Conservation (phyloP, 225 moss, liverwort and hornwort genomes). For the Anthoceros angustus region DNA sequence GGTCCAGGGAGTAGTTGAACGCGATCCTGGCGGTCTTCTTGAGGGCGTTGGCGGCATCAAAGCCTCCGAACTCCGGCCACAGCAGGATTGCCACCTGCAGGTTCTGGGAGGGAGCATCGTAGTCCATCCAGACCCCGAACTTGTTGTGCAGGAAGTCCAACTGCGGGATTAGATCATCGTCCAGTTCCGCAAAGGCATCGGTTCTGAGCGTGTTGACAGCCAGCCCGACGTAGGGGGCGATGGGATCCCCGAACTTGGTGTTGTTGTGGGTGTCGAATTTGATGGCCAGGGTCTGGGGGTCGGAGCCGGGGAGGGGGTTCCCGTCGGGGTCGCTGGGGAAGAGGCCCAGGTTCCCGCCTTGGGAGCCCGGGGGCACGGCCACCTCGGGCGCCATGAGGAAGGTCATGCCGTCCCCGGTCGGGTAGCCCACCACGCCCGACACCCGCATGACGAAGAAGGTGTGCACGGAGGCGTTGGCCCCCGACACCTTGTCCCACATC, state of each 20-base stretch:
- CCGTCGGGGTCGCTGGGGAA: neutral
- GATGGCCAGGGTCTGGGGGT: neutral
- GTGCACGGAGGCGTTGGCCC: neutral
- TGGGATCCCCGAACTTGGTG: neutral
- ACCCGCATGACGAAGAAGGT: neutral
- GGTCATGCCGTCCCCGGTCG: neutral
- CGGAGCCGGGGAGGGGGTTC: neutral
- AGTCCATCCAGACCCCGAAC: neutral
- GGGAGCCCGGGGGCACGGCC: neutral
- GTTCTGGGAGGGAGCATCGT: neutral
- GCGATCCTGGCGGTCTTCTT: neutral
- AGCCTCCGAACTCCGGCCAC: neutral
- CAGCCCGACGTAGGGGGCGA: neutral
- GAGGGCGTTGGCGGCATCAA: neutral
- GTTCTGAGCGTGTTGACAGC: neutral
- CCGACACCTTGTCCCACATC: neutral
- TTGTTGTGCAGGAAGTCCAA: neutral
- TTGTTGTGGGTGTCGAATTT: slow-evolving; percentile 4
- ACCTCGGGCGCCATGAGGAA: neutral
- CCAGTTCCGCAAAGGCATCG: neutral
- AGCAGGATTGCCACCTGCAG: neutral
- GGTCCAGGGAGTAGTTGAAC: neutral
- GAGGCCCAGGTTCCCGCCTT: neutral
- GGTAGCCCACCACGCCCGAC: neutral
- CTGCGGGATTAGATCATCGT: neutral